These are phyloP conservation scores for Saccharomyces mikatae DNA, from an alignment of 805 yeast genomes.

Conservation along the genomic window DNA sequence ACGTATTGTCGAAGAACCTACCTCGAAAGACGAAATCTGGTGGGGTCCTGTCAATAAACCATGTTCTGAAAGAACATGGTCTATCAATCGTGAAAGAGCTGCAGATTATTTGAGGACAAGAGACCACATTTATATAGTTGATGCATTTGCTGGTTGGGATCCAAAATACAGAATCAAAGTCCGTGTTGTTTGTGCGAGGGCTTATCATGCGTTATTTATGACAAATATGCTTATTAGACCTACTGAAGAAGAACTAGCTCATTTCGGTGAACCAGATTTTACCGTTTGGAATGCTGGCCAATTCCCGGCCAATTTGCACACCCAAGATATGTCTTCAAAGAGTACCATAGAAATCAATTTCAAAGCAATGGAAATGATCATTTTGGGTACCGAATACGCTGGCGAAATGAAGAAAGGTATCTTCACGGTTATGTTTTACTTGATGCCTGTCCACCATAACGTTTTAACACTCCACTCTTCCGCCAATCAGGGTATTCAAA, in stretches of 20 bases:
- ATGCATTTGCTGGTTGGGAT: slow-evolving; percentile 98
- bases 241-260: slow-evolving; percentile 74
- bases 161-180: slow-evolving; percentile 94
- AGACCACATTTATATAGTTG: slow-evolving; percentile 87
- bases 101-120: slow-evolving; percentile 93
- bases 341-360: slow-evolving; percentile 95
- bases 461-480: slow-evolving; percentile 93
- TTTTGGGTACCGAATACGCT: slow-evolving; percentile 96
- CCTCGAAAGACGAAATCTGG: slow-evolving; percentile 82
- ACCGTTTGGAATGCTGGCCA: slow-evolving; percentile 98
- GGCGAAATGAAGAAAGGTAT: slow-evolving; percentile 99
- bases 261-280: slow-evolving; percentile 96
- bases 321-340: slow-evolving; percentile 94
- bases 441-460: slow-evolving; percentile 90
- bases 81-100: slow-evolving; percentile 91
- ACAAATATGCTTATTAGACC: slow-evolving; percentile 97
- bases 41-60: slow-evolving; percentile 99
- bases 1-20: slow-evolving; percentile 90
- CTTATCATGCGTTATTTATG: slow-evolving; percentile 97
- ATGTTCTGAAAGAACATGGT: slow-evolving; percentile 91
- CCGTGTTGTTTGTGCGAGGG: slow-evolving; percentile 94
- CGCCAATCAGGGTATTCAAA: slow-evolving; percentile 77
- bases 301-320: slow-evolving; percentile 94
- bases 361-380: slow-evolving; percentile 97
- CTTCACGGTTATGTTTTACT: slow-evolving; percentile 96